Evolutionary conservation across 2,329 filamentous ascomycete genomes (phyloP), one percentile per base, ranked within the genome.

Genomic region (Fusarium kyushuense): DNA sequence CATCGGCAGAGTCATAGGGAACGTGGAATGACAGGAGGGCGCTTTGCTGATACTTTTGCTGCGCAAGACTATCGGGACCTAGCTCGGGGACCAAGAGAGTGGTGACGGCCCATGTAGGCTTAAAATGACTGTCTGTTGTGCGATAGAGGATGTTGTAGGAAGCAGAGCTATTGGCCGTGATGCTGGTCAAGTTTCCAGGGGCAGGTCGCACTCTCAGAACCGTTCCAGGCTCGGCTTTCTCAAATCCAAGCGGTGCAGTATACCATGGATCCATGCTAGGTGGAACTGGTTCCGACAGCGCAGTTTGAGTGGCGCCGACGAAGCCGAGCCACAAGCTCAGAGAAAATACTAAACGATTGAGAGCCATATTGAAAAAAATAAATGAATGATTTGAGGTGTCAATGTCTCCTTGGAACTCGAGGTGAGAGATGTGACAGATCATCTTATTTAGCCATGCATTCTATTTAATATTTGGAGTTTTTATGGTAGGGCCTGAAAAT

Each of bases 231-330:
- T 56, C 58, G 5, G 48, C 48, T 2, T 52, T 23, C 25, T 70
- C 70, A 8, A 47, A 75, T 4, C 56, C 65, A 1, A 27, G 38
- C 19, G 73, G 73, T 2, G 71, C 71, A 1, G 64, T 36, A 21
- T 75, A 75, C 71, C 72, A 75, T 0, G 73, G 70, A 38, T 75
- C 73, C 8, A 67, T 9, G 2, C 65, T 74, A 0, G 73, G 73
- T 0, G 67, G 58, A 2, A 73, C 17, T 2, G 63, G 66, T 6
- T 52, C 46, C 6, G 46, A 32, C 0, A 60, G 48, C 10, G 57
- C 9, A 38, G 49, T 30, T 17, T 32, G 48, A 6, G n/a, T 0
- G 14, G 30, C 21, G 16, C 30, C 16, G 14, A 35, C 11, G 1
- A n/a, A 35, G 32, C 45, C 45, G 8, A 48, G 8, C 30, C 30